Evolutionary conservation across 2,329 filamentous ascomycete genomes (phyloP), one percentile per base, ranked within the genome.

Genomic region (Metarhizium guizhouense): DNA sequence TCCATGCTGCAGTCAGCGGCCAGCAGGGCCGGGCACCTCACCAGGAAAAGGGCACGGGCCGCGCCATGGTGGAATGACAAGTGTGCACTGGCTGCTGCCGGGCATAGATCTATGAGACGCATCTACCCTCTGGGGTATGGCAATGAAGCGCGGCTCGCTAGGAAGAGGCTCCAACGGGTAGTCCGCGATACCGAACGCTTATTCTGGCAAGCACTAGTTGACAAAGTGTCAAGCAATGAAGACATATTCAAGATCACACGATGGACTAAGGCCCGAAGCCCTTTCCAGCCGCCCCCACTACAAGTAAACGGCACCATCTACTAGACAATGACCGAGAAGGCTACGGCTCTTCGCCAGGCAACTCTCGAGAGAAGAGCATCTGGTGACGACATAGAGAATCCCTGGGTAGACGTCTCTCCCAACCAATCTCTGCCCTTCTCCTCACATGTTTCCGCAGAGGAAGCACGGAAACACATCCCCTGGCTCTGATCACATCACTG

Each of bases 381-480:
- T 1, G 53, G 45, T 2, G 58, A 62, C 30, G 56, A 62, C 47
- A 60, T 60, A 18, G 38, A 32, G 11, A 54, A 62, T 30, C 56
- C 56, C 20, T 20, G 20, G 11, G 60, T 56, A 58, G 54, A 38
- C 36, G 36, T 14, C 36, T 14, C 53, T 13, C 45, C 36, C 20
- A 20, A 20, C 20, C 20, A 20, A 20, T 29, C 38, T 54, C 43
- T 36, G 20, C 45, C 32, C 53, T 47, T 13, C 45, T 29, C 54
- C 29, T 54, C 62, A 32, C 56, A 53, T 11, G 61, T 60, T 25
- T 29, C 54, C 6, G 32, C 43, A 8, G 54, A 58, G 50, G 61
- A 63, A 48, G 58, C 51, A 32, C 49, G 59, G 61, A 3, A 64
- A 61, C 43, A 63, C 57, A 20, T 60, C 60, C 2, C 62, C 59